Base-by-base conservation (phyloP, 257 asterid species). In the Coffea eugenioides region DNA sequence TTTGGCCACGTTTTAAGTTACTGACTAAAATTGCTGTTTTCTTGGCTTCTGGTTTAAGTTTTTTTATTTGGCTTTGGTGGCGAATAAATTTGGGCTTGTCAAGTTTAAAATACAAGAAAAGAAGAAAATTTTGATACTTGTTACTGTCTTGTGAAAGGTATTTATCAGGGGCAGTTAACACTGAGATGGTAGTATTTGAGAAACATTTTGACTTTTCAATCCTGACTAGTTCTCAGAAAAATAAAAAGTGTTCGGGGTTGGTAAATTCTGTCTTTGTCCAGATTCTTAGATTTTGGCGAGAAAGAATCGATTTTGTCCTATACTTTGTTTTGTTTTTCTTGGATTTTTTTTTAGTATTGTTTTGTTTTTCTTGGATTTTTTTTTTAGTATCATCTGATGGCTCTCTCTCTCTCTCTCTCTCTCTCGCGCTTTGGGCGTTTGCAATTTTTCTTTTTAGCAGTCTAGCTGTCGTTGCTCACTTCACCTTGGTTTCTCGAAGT, bases 211-310 rank as follows among this genome's bases (percentile, higher is more conserved):
- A 80, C 75, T 23, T 74, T 80, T 51, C 71, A 39, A 49, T 72
- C 9, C 78, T 72, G 61, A 71, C 11, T 61, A 45, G 57, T 31
- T 62, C 48, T 49, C 45, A 52, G 57, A 48, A 59, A 11, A 57
- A n/a, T 64, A 23, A 36, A n/a, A n/a, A 36, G 25, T 34, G 7
- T 10, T 9, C 4, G 20, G 78, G 78, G 64, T 18, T 56, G 49
- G 34, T 43, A 21, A 34, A 34, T 73, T 5, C 25, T n/a, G n/a
- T 65, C 59, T 1, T 16, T 73, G 15, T 80, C 71, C 1, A 66
- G 61, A 80, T 66, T 80, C 49, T 57, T 41, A 23, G 34, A 43
- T 71, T 75, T 79, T 79, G 78, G 36, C 25, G 15, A 48, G 11
- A 3, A 79, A 79, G 4, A 16, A 71, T 46, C 31, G 31, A 6